phyloP scores from a whole-genome alignment of 257 asterid genomes.

The Mentha longifolia region DNA sequence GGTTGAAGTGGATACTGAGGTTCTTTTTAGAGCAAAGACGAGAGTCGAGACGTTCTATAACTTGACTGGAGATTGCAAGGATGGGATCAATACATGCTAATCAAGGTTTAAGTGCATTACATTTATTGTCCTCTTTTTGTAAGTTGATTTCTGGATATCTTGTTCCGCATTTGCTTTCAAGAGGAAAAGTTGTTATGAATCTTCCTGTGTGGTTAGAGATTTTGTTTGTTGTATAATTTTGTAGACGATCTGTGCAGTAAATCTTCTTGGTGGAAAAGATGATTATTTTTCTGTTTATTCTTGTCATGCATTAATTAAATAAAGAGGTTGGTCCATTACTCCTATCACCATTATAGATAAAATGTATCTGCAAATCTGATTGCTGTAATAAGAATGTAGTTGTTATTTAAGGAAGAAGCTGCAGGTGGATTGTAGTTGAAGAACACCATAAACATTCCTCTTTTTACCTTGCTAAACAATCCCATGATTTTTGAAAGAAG shows the following conservation, averaged over 20 bases:
- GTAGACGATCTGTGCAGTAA: conserved; percentile 13
- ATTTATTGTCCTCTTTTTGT: not conserved
- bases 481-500: too few relatives aligned
- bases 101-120: conserved; percentile 1
- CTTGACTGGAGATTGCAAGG: conserved; percentile 90
- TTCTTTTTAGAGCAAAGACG: conserved; percentile 78
- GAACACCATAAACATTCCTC: too few relatives aligned
- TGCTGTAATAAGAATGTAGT: not conserved
- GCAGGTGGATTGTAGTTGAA: not conserved
- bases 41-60: conserved; percentile 87
- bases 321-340: too few relatives aligned
- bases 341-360: too few relatives aligned
- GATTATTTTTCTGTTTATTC: too few relatives aligned
- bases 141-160: not conserved
- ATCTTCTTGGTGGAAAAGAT: not conserved
- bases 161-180: conserved; percentile 9
- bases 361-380: too few relatives aligned
- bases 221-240: conserved; percentile 30
- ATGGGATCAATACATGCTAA: conserved; percentile 83
- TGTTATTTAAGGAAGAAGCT: not conserved
- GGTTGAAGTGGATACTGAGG: conserved; percentile 96
- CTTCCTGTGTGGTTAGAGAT: conserved; percentile 27
- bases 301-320: too few relatives aligned
- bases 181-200: conserved; percentile 10
- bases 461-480: too few relatives aligned